A percentile compares a stretch with the other conserved stretches of the same genome.
These are phyloP conservation scores for Cladosporium sphaerospermum DNA, from an alignment of 2,329 filamentous ascomycete species.

Conservation along the genomic window DNA sequence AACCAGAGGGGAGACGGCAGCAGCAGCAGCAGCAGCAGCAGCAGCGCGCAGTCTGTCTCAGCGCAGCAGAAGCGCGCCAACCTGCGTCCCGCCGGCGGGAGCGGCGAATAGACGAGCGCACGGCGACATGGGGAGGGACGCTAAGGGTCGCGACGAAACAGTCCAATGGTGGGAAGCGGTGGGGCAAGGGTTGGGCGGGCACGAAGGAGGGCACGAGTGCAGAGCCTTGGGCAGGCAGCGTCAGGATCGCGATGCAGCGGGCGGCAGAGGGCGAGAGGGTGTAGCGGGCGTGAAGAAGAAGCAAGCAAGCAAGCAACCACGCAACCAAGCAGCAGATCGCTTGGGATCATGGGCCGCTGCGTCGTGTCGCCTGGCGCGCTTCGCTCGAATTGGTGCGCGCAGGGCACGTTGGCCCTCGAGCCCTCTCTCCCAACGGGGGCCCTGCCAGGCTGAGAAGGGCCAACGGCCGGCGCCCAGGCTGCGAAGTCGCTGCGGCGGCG, in stretches of 20 bases:
- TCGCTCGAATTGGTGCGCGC: constrained; percentile 2
- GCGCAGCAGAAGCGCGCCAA: not conserved
- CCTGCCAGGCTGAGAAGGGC: not conserved
- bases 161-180: constrained; percentile 4
- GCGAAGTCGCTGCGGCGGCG: not conserved
- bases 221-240: too few species aligned
- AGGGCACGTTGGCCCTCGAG: not conserved
- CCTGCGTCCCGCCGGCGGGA: not conserved
- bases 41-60: constrained; percentile 2
- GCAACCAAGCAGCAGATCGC: not conserved
- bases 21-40: not conserved
- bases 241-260: too few species aligned
- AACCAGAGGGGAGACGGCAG: not conserved
- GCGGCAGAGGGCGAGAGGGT: not conserved
- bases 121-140: constrained; percentile 4
- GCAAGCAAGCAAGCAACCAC: too few species aligned
- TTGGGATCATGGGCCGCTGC: constrained; percentile 1
- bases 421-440: not conserved
- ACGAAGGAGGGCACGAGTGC: not conserved
- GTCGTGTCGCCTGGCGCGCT: constrained; percentile 3
- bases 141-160: constrained; percentile 10
- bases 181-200: not conserved
- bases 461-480: too few species aligned
- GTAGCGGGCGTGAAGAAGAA: constrained; percentile 6
- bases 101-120: constrained; percentile 5